Evolutionary conservation across 1,284 basidiomycete species (phyloP), one percentile per base, ranked within the genome.

Genomic region (Apiotrichum sp.): DNA sequence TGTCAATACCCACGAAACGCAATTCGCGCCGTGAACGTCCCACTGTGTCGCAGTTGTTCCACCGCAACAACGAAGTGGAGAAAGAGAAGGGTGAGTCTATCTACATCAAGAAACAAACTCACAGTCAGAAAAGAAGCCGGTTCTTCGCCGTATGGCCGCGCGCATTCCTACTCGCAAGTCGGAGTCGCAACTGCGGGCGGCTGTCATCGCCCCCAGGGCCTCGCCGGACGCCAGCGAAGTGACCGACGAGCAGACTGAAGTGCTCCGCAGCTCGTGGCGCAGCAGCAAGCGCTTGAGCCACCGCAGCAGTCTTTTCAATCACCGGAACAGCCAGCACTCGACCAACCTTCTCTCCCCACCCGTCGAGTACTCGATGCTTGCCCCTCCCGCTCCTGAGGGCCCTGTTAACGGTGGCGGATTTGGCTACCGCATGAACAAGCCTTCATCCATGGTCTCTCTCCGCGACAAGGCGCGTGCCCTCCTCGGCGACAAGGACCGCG

Each of bases 381-480:
- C 42, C 2, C 42, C 50, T 13, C 29, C 51, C 5, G 44, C 51
- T 22, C 14, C 34, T 10, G 34, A 48, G 22, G 32, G 16, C 34
- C 13, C 31, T 14, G 33, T n/a, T 33, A 7, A 11, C n/a, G 9
- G 6, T 32, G 43, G 47, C 11, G 50, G 8, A 38, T 38, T 38
- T 38, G 36, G 34, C 6, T 45, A 41, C 11, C 42, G 49, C 14
- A 62, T 66, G 62, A 60, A 57, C 55, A 72, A 74, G 56, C 65
- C 68, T 3, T 62, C 59, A 6, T 66, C 63, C 2, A 71, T 70
- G 63, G 64, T 65, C 3, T 64, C 61, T 6, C 62, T 74, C 6
- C 62, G 73, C 22, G 71, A 74, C 14, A 52, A 60, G 34, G 71
- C 71, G 0, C 50, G 66, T 42, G 59, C 64, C 2, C 54, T 71